A percentile compares a stretch with the other conserved stretches of the same genome.
These are phyloP conservation scores for Pascua guehoae DNA, from an alignment of 1,284 basidiomycete genomes.

Conservation along the genomic window DNA sequence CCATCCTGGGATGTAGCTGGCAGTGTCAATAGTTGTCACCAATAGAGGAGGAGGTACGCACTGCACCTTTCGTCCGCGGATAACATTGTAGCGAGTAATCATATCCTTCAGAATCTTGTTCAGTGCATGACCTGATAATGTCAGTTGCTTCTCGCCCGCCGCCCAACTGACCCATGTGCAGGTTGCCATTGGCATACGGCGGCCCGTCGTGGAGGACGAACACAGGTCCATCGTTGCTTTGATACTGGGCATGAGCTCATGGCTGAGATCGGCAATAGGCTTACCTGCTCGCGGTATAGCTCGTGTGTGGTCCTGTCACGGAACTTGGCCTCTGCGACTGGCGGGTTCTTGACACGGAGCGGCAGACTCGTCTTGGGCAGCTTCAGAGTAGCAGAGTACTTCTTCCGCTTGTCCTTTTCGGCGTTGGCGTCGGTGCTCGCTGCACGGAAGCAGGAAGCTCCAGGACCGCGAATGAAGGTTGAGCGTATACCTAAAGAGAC, in stretches of 20 bases:
- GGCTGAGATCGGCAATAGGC: neutral
- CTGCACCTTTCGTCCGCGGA: constrained; percentile 76
- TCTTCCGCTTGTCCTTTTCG: constrained; percentile 20
- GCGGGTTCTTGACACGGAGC: constrained; percentile 66
- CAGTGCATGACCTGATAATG: constrained; percentile 74
- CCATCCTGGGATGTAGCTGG: constrained; percentile 91
- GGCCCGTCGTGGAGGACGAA: constrained; percentile 96
- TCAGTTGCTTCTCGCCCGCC: neutral
- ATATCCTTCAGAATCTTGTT: constrained; percentile 98
- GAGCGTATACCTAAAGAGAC: neutral
- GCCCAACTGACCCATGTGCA: constrained; percentile 77
- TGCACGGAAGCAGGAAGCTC: no score
- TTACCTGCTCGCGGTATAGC: constrained; percentile 81
- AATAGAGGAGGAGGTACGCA: constrained; percentile 48
- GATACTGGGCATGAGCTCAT: constrained; percentile 53
- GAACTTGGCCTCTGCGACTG: constrained; percentile 59
- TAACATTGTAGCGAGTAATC: constrained; percentile 83
- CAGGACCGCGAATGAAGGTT: no score
- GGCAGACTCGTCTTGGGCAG: constrained; percentile 82
- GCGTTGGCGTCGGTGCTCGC: neutral
- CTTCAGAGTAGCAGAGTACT: constrained; percentile 66
- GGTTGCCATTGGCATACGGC: constrained; percentile 92
- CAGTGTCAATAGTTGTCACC: neutral
- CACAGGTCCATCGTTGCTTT: constrained; percentile 54
- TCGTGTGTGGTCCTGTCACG: constrained; percentile 65